Conservation (phyloP, 441 rosid genomes). For the Jatropha podagrica region DNA sequence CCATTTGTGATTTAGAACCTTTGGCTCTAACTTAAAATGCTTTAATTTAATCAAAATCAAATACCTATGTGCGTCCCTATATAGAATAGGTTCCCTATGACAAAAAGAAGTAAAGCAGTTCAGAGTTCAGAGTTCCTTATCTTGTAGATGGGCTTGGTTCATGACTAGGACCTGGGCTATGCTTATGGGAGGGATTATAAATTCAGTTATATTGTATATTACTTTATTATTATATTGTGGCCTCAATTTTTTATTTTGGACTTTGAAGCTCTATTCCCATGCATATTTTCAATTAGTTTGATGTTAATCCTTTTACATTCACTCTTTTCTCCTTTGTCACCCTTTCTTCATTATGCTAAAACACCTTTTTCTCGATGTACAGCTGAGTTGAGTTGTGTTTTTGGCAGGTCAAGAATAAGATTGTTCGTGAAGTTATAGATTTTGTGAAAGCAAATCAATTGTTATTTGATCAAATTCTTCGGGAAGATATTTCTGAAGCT, state of each 20-base stretch:
- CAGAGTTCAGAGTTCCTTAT: too few species aligned
- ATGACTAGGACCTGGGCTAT: neutral
- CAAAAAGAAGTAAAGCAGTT: too few species aligned
- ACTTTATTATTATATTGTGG: neutral
- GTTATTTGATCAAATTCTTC: constrained; percentile 83
- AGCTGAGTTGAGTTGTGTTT: constrained; percentile 19
- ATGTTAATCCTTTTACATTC: neutral
- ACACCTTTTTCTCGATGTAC: constrained; percentile 7
- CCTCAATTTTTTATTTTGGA: neutral
- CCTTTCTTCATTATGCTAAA: neutral
- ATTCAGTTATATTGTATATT: neutral
- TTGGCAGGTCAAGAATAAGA: constrained; percentile 81
- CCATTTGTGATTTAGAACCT: neutral
- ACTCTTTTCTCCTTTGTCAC: neutral
- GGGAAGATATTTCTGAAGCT: constrained; percentile 60
- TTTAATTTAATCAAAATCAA: too few species aligned
- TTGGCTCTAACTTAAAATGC: too few species aligned
- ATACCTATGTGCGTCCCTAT: too few species aligned
- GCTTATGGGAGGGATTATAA: neutral
- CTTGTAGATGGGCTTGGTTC: neutral
- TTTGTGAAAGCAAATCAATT: constrained; percentile 78
- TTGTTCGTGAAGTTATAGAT: constrained; percentile 81
- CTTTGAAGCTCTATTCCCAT: neutral
- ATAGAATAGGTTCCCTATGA: too few species aligned
- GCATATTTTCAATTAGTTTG: neutral